These are phyloP conservation scores for Raphanus hybrid DNA, from an alignment of 441 rosid genomes.

Conservation along the genomic window DNA sequence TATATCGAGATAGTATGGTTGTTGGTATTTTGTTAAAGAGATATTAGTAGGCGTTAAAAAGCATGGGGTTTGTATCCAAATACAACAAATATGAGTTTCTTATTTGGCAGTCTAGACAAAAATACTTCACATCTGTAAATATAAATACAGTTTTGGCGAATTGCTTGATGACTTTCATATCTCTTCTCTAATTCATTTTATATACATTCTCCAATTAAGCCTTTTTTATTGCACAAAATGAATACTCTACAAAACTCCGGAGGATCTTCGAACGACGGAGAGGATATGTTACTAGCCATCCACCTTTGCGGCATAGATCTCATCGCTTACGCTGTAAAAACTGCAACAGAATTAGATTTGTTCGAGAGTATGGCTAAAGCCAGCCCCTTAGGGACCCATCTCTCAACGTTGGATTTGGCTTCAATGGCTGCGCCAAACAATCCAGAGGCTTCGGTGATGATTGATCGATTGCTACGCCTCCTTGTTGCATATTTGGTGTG, in stretches of 20 bases:
- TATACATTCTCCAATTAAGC: neutral
- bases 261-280: constrained; percentile 1
- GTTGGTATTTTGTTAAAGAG: neutral
- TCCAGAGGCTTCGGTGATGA: constrained; percentile 30
- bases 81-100: neutral
- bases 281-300: constrained; percentile 24
- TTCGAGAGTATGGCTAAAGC: constrained; percentile 19
- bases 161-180: neutral
- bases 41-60: neutral
- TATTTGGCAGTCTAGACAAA: neutral
- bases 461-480: constrained; percentile 30
- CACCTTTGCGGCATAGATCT: neutral
- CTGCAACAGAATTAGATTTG: neutral
- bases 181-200: neutral
- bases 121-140: neutral
- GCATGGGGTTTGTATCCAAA: constrained; percentile 12
- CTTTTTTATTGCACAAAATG: neutral
- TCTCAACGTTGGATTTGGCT: constrained; percentile 26
- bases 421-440: constrained; percentile 6
- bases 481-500: constrained; percentile 27
- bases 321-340: neutral
- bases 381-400: constrained; percentile 2
- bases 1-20: neutral
- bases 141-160: neutral
- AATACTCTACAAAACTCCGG: neutral